Evolutionary conservation across 2,329 filamentous ascomycete genomes (phyloP).

Genomic region (Sclerotinia nivalis): DNA sequence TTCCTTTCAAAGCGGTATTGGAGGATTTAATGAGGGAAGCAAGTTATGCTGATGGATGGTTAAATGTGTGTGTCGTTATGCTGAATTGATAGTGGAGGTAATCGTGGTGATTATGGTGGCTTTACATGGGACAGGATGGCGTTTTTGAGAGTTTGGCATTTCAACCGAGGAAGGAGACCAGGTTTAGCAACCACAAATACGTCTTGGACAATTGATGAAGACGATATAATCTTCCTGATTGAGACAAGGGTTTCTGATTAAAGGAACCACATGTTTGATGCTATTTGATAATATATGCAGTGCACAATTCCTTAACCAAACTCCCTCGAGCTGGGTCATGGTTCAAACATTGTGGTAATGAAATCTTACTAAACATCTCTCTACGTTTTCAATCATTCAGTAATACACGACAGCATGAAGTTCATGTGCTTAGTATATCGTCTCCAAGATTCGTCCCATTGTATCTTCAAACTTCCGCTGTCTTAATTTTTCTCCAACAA

Average conservation of each 20-base stretch:
- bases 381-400: neutral
- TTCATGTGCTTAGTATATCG: neutral
- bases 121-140: neutral
- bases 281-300: neutral
- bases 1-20: conserved; percentile 77
- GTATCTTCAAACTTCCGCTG: neutral
- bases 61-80: conserved; percentile 79
- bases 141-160: neutral
- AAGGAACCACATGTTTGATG: neutral
- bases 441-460: neutral
- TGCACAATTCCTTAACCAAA: neutral
- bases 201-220: neutral
- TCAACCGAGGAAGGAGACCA: neutral
- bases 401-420: neutral
- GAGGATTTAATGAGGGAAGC: conserved; percentile 81
- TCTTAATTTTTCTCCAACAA: neutral
- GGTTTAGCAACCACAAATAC: neutral
- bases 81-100: conserved; percentile 25
- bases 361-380: neutral
- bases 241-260: neutral
- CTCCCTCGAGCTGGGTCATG: neutral
- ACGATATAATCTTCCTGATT: neutral
- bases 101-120: conserved; percentile 1
- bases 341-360: neutral
- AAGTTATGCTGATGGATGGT: conserved; percentile 89